Evolutionary conservation across 2,329 filamentous ascomycete species (phyloP).

Genomic region (Fusarium algeriense): DNA sequence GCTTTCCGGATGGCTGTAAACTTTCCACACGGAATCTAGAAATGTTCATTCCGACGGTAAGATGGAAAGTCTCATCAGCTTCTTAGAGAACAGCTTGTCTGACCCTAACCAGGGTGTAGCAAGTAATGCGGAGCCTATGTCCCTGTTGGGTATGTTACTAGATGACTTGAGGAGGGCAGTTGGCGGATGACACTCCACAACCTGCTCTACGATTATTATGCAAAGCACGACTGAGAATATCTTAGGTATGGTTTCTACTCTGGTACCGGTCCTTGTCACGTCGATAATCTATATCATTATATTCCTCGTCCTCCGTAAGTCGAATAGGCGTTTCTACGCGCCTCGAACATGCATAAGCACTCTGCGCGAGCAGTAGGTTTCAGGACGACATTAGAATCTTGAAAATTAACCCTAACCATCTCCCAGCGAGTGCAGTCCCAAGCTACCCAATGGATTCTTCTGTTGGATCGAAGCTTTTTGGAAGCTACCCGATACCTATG

Average conservation of each 20-base stretch:
- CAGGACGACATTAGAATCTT: neutral
- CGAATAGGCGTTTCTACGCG: constrained; percentile 65
- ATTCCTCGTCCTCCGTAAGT: constrained; percentile 63
- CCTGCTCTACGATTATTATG: neutral
- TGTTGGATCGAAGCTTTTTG: constrained; percentile 73
- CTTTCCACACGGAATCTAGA: neutral
- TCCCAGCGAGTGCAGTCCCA: constrained; percentile 66
- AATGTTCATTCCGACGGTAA: neutral
- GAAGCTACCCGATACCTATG: constrained; percentile 77
- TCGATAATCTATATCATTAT: constrained; percentile 62
- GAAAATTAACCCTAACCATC: constrained; percentile 23
- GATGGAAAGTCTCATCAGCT: neutral
- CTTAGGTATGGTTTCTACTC: constrained; percentile 61
- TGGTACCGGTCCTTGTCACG: constrained; percentile 65
- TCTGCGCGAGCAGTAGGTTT: constrained; percentile 61
- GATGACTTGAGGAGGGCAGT: neutral
- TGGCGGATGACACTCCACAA: neutral
- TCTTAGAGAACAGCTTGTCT: neutral
- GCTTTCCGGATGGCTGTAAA: neutral
- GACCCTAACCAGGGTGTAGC: neutral
- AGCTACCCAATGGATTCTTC: constrained; percentile 66
- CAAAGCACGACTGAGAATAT: neutral
- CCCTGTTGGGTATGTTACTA: neutral
- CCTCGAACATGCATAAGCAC: constrained; percentile 65
- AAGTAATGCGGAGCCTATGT: neutral